These are phyloP conservation scores for Exophiala dermatitidis DNA, from an alignment of 2,329 filamentous ascomycete species.

Conservation along the genomic window DNA sequence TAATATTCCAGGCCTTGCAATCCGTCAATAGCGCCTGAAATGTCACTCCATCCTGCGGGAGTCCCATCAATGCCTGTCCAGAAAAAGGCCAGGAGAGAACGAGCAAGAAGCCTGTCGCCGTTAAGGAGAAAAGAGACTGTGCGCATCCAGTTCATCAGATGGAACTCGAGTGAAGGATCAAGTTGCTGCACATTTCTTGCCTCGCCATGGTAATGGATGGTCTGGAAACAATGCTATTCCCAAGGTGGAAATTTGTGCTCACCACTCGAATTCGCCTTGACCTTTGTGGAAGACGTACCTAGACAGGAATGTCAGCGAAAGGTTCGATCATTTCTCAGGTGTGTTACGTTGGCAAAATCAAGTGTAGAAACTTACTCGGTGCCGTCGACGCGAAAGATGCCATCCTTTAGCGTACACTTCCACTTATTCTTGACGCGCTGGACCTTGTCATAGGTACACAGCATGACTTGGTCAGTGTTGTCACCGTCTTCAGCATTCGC, in stretches of 20 bases:
- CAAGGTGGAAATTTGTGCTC: slow-evolving; percentile 28
- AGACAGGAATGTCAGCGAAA: slow-evolving; percentile 3
- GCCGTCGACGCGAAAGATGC: slow-evolving; percentile 83
- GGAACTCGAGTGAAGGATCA: too few species aligned
- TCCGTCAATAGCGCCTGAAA: too few species aligned
- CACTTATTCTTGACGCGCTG: slow-evolving; percentile 99
- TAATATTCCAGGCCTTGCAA: too few species aligned
- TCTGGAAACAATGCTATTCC: too few species aligned
- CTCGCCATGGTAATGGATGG: too few species aligned
- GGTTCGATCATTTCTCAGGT: background rate
- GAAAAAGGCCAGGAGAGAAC: too few species aligned
- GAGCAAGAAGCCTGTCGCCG: too few species aligned
- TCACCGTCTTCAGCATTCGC: slow-evolving; percentile 87
- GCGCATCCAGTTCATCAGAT: too few species aligned
- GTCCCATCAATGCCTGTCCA: too few species aligned
- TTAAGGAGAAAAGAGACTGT: too few species aligned
- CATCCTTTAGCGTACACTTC: slow-evolving; percentile 98
- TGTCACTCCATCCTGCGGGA: too few species aligned
- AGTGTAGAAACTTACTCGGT: slow-evolving; percentile 59
- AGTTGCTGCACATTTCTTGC: too few species aligned
- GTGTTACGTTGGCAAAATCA: background rate
- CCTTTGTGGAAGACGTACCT: slow-evolving; percentile 96
- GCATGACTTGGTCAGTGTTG: slow-evolving; percentile 79
- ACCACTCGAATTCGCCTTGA: slow-evolving; percentile 97
- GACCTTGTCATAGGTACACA: slow-evolving; percentile 99